Base-by-base conservation (phyloP, 805 yeast species). In the Zygotorulaspora florentina region DNA sequence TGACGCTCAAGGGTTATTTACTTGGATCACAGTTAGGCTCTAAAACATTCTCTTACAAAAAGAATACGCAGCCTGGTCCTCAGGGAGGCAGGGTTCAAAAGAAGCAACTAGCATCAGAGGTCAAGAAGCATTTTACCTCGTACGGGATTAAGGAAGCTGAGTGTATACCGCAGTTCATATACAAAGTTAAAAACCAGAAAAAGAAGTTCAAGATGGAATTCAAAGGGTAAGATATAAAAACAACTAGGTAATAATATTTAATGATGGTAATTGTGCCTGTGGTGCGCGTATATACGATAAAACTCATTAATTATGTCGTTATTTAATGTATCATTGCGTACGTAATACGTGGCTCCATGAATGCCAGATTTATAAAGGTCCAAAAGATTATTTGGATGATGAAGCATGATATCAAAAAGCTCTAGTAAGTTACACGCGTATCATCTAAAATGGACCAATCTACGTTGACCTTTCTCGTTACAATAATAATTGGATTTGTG, bases 141-240 rank as follows among this genome's bases (percentile, higher is more conserved):
- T 73, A 72, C 38, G 74, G 77, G 10, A 80, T 81, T 3, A 81
- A 86, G 55, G 99, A 91, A 59, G 80, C 83, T 47, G 98, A 91
- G 56, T 80, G 85, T 27, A 81, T 91, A 33, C 87, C 96, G 30
- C 89, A 86, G 57, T 93, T 91, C 62, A 72, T 93, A 45, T 93
- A 91, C 68, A 83, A 86, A 57, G 89, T 87, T 43, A 81, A 80
- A 58, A 83, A 87, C 59, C 87, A 86, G 56, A 74, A 73, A 48
- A 68, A 66, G 59, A 73, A 66, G 27, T 72, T 71, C 56, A 68
- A 61, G 47, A 57, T 71, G 65, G 69, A 65, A 42, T 70, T 71
- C 50, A 54, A 40, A 27, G 57, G 54, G 27, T 52, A 40, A 30
- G 40, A 30, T 12, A 29, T 13, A 27, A 23, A 27, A 13, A 8